These are phyloP conservation scores for Vanderwaltozyma verrucispora DNA, from an alignment of 805 yeast genomes.

Conservation along the genomic window DNA sequence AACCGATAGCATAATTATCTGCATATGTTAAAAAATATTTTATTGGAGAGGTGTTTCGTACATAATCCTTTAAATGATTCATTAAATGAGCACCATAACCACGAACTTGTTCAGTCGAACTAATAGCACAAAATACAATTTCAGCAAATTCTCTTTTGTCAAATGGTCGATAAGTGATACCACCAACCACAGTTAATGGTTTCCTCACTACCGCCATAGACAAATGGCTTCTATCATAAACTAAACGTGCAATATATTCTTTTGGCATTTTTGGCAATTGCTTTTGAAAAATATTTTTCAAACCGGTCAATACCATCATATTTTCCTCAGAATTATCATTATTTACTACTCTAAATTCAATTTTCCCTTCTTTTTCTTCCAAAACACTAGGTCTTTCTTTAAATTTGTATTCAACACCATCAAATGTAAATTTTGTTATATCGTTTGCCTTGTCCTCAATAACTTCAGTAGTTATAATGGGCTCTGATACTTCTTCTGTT, in stretches of 20 bases:
- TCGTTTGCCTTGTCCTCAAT: conserved; percentile 27
- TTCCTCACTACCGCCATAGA: conserved; percentile 94
- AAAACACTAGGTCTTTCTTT: conserved; percentile 90
- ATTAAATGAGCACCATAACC: conserved; percentile 98
- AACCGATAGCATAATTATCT: conserved; percentile 97
- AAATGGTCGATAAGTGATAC: conserved; percentile 93
- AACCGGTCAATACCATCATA: conserved; percentile 85
- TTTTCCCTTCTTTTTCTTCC: conserved; percentile 87
- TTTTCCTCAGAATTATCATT: conserved; percentile 84
- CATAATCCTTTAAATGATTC: conserved; percentile 97
- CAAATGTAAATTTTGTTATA: conserved; percentile 37
- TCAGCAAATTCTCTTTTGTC: conserved; percentile 88
- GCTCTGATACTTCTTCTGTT: background rate
- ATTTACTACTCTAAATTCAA: conserved; percentile 92
- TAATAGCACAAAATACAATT: conserved; percentile 96
- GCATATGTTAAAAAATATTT: conserved; percentile 90
- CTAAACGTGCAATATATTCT: conserved; percentile 89
- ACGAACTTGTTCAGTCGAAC: conserved; percentile 93
- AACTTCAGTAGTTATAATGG: background rate
- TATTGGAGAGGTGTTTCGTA: conserved; percentile 74
- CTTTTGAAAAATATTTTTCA: conserved; percentile 92
- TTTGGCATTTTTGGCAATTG: conserved; percentile 98
- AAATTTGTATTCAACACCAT: conserved; percentile 71
- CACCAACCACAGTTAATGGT: conserved; percentile 94
- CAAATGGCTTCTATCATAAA: conserved; percentile 86